Evolutionary conservation across 2,329 filamentous ascomycete genomes (phyloP).

Genomic region (Paraconiothyrium brasiliense): DNA sequence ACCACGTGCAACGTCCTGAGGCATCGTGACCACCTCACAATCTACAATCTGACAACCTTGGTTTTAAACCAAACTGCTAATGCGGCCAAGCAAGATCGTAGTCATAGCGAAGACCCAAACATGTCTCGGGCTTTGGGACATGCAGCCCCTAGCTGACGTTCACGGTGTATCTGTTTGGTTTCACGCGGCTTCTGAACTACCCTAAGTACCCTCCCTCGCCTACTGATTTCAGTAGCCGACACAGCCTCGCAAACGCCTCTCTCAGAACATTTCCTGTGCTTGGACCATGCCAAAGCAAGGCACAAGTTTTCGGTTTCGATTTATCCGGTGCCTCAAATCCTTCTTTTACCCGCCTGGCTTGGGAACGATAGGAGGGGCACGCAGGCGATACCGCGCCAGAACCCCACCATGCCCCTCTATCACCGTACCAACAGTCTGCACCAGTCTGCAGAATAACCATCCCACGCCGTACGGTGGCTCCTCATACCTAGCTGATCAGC

Average conservation of each 20-base stretch:
- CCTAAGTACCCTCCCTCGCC: slow-evolving; percentile 11
- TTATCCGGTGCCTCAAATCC: slow-evolving; percentile 32
- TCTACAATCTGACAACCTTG: slow-evolving; percentile 10
- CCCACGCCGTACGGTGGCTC: slow-evolving; percentile 9
- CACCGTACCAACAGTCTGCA: slow-evolving; percentile 2
- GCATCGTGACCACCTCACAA: slow-evolving; percentile 12
- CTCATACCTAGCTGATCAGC: neutral
- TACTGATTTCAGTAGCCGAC: slow-evolving; percentile 4
- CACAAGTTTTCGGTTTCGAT: slow-evolving; percentile 5
- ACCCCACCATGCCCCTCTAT: slow-evolving; percentile 16
- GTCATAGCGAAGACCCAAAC: neutral
- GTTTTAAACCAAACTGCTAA: slow-evolving; percentile 16
- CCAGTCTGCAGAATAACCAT: neutral
- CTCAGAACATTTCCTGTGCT: neutral
- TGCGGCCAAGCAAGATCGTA: neutral
- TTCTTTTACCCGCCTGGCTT: slow-evolving; percentile 30
- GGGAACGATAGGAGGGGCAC: slow-evolving; percentile 17
- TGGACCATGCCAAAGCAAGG: neutral
- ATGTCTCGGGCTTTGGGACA: neutral
- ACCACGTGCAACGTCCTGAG: slow-evolving; percentile 11
- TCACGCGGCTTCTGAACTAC: neutral
- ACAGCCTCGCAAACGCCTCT: neutral
- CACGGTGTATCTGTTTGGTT: neutral
- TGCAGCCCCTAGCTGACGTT: neutral
- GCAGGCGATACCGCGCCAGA: slow-evolving; percentile 12